Percentiles rank a stretch among this genome's conserved stretches.
phyloP scores from a whole-genome alignment of 495 filamentous ascomycete species.

The Penicillium daleae region DNA sequence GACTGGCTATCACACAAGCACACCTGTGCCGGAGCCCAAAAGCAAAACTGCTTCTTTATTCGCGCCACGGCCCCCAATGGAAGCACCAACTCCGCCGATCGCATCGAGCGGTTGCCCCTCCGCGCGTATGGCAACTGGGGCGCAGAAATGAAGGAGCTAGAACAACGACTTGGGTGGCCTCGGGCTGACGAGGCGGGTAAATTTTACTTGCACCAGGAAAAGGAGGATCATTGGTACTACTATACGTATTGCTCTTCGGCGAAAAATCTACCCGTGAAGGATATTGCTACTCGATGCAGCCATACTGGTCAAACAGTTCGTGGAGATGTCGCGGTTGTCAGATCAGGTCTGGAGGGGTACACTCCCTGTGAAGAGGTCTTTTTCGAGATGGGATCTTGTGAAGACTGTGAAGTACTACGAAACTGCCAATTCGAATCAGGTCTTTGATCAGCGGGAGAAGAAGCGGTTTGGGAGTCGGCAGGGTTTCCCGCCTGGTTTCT shows the following conservation, averaged over 20 bases:
- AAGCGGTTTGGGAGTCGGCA: background rate
- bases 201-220: slow-evolving; percentile 22
- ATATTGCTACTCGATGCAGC: background rate
- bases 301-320: background rate
- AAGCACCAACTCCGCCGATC: background rate
- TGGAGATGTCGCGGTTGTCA: slow-evolving; percentile 8
- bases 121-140: slow-evolving; percentile 18
- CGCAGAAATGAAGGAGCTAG: slow-evolving; percentile 20
- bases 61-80: background rate
- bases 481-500: slow-evolving; percentile 3
- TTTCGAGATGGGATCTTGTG: slow-evolving; percentile 1
- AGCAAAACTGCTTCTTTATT: slow-evolving; percentile 11
- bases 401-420: slow-evolving; percentile 3
- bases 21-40: slow-evolving; percentile 6
- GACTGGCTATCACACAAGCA: slow-evolving; percentile 5
- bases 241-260: slow-evolving; percentile 1
- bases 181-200: slow-evolving; percentile 16
- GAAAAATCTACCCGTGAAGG: background rate
- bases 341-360: slow-evolving; percentile 4
- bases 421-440: background rate
- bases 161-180: slow-evolving; percentile 10
- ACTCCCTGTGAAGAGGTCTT: background rate
- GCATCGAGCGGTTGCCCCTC: slow-evolving; percentile 24
- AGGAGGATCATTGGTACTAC: slow-evolving; percentile 21
- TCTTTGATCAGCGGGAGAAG: slow-evolving; percentile 2